These are phyloP conservation scores for Bacterosira constricta DNA, from an alignment of 108 stramenopile species.

Conservation along the genomic window DNA sequence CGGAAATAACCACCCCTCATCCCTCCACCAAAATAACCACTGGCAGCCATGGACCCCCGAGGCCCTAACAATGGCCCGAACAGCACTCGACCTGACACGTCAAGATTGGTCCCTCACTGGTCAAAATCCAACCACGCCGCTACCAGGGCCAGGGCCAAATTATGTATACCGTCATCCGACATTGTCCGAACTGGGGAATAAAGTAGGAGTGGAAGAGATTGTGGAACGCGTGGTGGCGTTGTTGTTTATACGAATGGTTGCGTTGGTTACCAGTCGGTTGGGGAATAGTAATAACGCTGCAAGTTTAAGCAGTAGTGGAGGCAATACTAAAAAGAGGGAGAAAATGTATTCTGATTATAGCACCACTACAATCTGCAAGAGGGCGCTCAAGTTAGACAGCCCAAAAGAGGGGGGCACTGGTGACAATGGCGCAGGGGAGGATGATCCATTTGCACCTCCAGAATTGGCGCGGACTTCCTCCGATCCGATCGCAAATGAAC, in stretches of 20 bases:
- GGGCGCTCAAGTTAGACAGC: not conserved
- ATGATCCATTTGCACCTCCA: not conserved
- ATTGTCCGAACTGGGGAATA: not conserved
- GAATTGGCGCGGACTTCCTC: too few relatives aligned
- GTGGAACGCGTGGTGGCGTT: constrained; percentile 67
- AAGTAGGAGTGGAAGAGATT: constrained; percentile 4
- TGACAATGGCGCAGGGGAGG: not conserved
- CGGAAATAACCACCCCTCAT: too few relatives aligned
- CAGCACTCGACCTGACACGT: constrained; percentile 11
- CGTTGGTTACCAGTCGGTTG: constrained; percentile 50
- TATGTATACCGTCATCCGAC: too few relatives aligned
- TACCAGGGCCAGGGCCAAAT: not conserved
- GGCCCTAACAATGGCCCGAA: constrained; percentile 23
- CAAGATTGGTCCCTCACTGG: constrained; percentile 24
- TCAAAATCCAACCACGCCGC: not conserved
- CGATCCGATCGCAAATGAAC: too few relatives aligned
- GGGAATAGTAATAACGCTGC: constrained; percentile 4
- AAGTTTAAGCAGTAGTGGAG: not conserved
- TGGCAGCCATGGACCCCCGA: constrained; percentile 8
- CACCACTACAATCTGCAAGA: constrained; percentile 30
- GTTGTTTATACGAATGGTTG: constrained; percentile 67
- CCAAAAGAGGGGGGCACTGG: not conserved
- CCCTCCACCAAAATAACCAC: too few relatives aligned
- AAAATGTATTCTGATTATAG: constrained; percentile 33
- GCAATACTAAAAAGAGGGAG: not conserved